Evolutionary conservation across 2,329 filamentous ascomycete species (phyloP).

Genomic region (Ilyonectria mors-panacis): DNA sequence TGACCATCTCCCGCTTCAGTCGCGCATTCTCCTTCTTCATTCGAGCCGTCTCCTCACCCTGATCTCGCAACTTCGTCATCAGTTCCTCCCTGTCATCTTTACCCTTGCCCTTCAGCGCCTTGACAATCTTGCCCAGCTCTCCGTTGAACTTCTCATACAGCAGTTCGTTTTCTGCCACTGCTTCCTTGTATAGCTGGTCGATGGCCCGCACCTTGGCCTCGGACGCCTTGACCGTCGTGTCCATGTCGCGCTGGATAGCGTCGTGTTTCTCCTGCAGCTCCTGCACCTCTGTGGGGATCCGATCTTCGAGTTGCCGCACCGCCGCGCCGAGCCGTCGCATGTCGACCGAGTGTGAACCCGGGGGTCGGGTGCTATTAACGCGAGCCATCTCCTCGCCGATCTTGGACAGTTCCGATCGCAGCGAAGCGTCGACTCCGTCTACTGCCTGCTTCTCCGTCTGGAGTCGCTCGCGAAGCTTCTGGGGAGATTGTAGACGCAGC

Average conservation of each 20-base stretch:
- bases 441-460: constrained; percentile 85
- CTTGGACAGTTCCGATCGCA: constrained; percentile 83
- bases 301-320: constrained; percentile 77
- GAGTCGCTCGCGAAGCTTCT: constrained; percentile 86
- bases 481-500: constrained; percentile 78
- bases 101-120: constrained; percentile 78
- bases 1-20: constrained; percentile 85
- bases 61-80: constrained; percentile 78
- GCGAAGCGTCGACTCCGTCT: constrained; percentile 75
- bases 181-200: constrained; percentile 90
- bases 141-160: constrained; percentile 93
- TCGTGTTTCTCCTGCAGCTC: constrained; percentile 74
- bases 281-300: constrained; percentile 71
- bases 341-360: constrained; percentile 55
- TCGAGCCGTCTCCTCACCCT: constrained; percentile 81
- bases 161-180: constrained; percentile 91
- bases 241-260: constrained; percentile 78
- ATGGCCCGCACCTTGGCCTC: constrained; percentile 86
- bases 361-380: constrained; percentile 58
- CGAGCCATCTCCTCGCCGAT: constrained; percentile 85
- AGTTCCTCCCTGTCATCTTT: constrained; percentile 87
- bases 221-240: constrained; percentile 78
- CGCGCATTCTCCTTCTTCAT: constrained; percentile 89
- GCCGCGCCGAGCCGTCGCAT: constrained; percentile 68
- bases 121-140: constrained; percentile 88